Evolutionary conservation across 441 rosid species (phyloP).

Genomic region (Adansonia gregorii): DNA sequence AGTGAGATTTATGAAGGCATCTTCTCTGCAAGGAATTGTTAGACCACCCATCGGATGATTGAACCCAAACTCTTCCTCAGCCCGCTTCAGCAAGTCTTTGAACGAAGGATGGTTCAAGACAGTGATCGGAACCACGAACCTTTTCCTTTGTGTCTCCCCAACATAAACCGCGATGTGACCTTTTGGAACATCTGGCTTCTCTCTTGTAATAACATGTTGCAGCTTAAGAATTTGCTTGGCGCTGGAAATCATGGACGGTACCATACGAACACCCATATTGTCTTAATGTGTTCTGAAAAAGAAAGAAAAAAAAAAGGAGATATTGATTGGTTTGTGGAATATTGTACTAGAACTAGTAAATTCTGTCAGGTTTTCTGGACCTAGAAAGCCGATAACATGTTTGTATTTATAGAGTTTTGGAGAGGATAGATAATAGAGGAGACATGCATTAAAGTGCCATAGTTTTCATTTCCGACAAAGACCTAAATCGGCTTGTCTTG

Average conservation of each 20-base stretch:
- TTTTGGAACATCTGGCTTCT: conserved; percentile 41
- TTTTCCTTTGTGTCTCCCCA: conserved; percentile 43
- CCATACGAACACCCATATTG: conserved; percentile 39
- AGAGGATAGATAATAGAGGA: not conserved
- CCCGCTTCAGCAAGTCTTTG: conserved; percentile 40
- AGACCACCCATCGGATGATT: conserved; percentile 58
- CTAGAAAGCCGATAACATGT: not conserved
- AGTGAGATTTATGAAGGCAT: conserved; percentile 43
- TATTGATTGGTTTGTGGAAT: not conserved
- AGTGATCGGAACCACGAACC: conserved; percentile 49
- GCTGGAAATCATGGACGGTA: conserved; percentile 21
- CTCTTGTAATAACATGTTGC: not conserved
- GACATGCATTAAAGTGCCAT: not conserved
- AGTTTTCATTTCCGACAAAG: not conserved
- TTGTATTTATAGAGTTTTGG: not conserved
- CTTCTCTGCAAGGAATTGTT: conserved; percentile 52
- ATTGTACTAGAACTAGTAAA: not conserved
- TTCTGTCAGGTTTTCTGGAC: conserved; percentile 2
- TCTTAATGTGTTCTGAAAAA: not conserved
- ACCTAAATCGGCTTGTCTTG: not conserved
- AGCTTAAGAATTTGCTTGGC: conserved; percentile 32
- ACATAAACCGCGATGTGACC: conserved; percentile 58
- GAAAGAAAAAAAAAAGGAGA: not conserved
- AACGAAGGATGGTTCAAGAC: conserved; percentile 47
- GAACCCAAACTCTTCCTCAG: conserved; percentile 63